Base-by-base conservation (phyloP, 2,329 filamentous ascomycete species). In the Penicillium sp. region DNA sequence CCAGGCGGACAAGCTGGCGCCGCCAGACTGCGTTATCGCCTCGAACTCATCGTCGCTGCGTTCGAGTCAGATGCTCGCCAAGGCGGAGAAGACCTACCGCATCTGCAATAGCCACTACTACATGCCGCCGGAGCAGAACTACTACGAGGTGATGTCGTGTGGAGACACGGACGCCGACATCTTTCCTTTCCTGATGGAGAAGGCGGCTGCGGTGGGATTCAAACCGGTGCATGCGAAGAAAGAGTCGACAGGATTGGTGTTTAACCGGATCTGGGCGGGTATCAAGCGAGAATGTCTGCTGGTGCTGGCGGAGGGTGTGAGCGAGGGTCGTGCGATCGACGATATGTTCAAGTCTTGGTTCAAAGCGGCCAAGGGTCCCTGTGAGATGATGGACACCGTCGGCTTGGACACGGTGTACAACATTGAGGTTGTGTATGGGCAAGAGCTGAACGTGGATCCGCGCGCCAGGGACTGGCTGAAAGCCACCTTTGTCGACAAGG, bases 381-480 rank as follows among this genome's bases (percentile, higher is more conserved):
- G 50, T 28, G 19, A 36, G 39, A 54, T 51, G 47, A 53, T 53
- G 51, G 50, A 54, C 41, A 45, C 43, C 8, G 51, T 54, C n/a
- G 50, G 50, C 1, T 39, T 53, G 41, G 51, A 54, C 36, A 54
- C 47, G 11, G 50, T 54, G 33, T 51, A 47, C 45, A 48, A 48
- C 42, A 48, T 54, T 25, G 50, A 54, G 27, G 34, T 32, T 34
- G 33, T 54, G 2, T 53, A 51, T 38, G 20, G 17, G 13, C 11
- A 43, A 21, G 41, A 53, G 27, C 36, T 42, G 11, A 33, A 25
- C 7, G 7, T 37, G 9, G 20, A 47, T 29, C 35, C 39, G 7
- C 41, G 34, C 10, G 45, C 41, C 10, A 46, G 18, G 33, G 29
- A 53, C 30, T 54, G 51, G 50, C 31, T 53, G 17, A 54, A 53